Evolutionary conservation across 2,329 filamentous ascomycete species (phyloP).

Genomic region (Beauveria sp.): DNA sequence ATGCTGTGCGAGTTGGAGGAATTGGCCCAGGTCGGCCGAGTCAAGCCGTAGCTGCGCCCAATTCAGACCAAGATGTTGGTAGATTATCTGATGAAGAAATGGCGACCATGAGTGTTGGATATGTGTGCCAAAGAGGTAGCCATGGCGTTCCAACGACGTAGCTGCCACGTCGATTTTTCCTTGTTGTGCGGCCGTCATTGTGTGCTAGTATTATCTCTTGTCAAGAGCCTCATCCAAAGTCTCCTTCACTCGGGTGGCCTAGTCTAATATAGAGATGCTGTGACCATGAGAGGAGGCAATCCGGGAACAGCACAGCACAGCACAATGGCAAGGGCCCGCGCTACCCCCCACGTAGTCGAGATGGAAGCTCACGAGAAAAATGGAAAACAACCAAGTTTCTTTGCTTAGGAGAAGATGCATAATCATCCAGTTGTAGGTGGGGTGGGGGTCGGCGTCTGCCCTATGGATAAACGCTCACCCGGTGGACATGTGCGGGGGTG

Average conservation of each 20-base stretch:
- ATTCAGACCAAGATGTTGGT: slow-evolving; percentile 39
- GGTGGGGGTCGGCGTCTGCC: background rate
- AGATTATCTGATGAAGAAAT: slow-evolving; percentile 46
- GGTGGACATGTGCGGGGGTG: background rate
- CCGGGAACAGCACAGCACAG: too few species aligned
- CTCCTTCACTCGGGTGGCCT: background rate
- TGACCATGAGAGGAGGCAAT: background rate
- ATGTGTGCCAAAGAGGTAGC: slow-evolving; percentile 52
- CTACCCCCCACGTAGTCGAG: too few species aligned
- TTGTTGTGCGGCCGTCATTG: background rate
- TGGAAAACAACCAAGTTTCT: too few species aligned
- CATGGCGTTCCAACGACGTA: slow-evolving; percentile 34
- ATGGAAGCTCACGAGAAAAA: too few species aligned
- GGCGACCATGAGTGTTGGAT: slow-evolving; percentile 49
- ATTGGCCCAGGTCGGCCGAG: slow-evolving; percentile 40
- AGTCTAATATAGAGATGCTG: background rate
- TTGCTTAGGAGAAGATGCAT: too few species aligned
- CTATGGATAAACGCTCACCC: background rate
- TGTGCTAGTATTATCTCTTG: background rate
- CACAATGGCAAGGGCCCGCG: background rate
- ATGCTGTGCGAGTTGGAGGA: slow-evolving; percentile 45
- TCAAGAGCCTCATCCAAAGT: background rate
- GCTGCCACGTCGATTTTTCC: slow-evolving; percentile 10
- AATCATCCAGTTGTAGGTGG: too few species aligned
- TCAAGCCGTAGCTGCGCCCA: slow-evolving; percentile 48